Percentiles rank a stretch among this genome's conserved stretches.
Conservation (phyloP, 495 filamentous ascomycete species). For the Saxispiralis lemnorum region DNA sequence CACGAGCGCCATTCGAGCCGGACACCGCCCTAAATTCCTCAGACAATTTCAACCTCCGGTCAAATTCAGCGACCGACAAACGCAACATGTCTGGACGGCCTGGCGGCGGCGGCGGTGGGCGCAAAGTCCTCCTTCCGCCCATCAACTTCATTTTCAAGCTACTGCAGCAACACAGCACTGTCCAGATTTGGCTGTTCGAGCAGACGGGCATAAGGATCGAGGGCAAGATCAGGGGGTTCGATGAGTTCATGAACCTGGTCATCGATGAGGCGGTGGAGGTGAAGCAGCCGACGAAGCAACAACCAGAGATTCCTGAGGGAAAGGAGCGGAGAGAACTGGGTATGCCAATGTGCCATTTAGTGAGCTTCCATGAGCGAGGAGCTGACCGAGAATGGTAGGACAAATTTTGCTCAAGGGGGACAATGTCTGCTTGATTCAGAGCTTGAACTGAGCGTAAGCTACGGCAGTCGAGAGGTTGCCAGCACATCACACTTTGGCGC, state of each 20-base stretch:
- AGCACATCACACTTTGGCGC: no score
- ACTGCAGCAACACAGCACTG: slow-evolving; percentile 68
- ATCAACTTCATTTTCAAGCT: slow-evolving; percentile 99
- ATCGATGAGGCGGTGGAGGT: slow-evolving; percentile 92
- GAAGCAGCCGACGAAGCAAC: slow-evolving; percentile 58
- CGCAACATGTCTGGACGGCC: slow-evolving; percentile 61
- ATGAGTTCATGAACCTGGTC: slow-evolving; percentile 99
- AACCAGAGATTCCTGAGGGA: slow-evolving; percentile 13
- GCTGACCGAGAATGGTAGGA: slow-evolving; percentile 32
- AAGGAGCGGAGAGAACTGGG: slow-evolving; percentile 68
- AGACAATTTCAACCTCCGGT: no score
- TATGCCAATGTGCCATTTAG: no score
- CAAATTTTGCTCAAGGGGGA: slow-evolving; percentile 96
- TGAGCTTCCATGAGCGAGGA: no score
- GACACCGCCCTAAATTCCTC: neutral
- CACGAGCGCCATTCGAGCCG: neutral
- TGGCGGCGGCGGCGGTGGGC: slow-evolving; percentile 46
- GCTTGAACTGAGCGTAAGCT: slow-evolving; percentile 28
- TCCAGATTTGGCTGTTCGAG: slow-evolving; percentile 93
- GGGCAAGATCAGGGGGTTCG: slow-evolving; percentile 89
- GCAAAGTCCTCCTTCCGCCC: slow-evolving; percentile 83
- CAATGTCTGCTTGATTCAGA: slow-evolving; percentile 43
- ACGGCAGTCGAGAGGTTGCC: no score
- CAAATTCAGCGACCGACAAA: neutral
- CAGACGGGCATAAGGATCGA: slow-evolving; percentile 85